A percentile compares a stretch with the other conserved stretches of the same genome.
phyloP scores from a whole-genome alignment of 1,139 yeast species.

The Kluyveromyces sp. region DNA sequence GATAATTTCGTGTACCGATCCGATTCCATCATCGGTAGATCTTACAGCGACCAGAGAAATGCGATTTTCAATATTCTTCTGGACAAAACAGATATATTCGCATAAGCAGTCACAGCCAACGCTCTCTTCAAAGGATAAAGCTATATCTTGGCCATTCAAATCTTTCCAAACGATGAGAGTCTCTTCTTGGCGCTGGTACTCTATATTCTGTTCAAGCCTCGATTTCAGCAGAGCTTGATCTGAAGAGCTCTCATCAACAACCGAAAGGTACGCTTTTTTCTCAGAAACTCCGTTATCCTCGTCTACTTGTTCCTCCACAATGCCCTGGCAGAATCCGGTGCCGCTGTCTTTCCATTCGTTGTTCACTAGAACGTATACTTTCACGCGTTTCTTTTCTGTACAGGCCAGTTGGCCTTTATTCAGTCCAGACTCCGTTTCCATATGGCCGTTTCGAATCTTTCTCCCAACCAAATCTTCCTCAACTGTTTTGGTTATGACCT shows the following conservation, averaged over 20 bases:
- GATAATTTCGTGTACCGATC: conserved; percentile 55
- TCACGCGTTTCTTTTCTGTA: conserved; percentile 64
- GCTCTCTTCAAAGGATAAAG: conserved; percentile 86
- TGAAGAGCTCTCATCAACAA: conserved; percentile 61
- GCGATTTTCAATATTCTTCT: conserved; percentile 54
- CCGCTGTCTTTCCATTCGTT: conserved; percentile 92
- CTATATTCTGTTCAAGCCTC: conserved; percentile 63
- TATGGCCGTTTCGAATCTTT: no score
- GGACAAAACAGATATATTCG: conserved; percentile 68
- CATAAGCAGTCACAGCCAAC: conserved; percentile 83
- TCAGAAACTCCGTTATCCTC: conserved; percentile 13
- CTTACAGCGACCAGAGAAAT: conserved; percentile 71
- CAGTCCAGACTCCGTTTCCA: not conserved
- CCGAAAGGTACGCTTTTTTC: conserved; percentile 50
- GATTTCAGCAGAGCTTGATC: conserved; percentile 58
- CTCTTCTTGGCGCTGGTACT: conserved; percentile 90
- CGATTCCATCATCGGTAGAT: conserved; percentile 40
- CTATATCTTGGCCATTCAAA: conserved; percentile 67
- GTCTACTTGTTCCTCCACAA: conserved; percentile 15
- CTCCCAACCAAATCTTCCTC: not conserved
- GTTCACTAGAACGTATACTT: conserved; percentile 73
- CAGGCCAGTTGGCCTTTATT: conserved; percentile 12
- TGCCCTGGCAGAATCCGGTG: conserved; percentile 82
- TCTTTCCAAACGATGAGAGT: conserved; percentile 95
- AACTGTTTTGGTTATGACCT: no score